A percentile compares a stretch with the other conserved stretches of the same genome.
These are phyloP conservation scores for Rutstroemia sp. DNA, from an alignment of 2,329 filamentous ascomycete genomes.

Conservation along the genomic window DNA sequence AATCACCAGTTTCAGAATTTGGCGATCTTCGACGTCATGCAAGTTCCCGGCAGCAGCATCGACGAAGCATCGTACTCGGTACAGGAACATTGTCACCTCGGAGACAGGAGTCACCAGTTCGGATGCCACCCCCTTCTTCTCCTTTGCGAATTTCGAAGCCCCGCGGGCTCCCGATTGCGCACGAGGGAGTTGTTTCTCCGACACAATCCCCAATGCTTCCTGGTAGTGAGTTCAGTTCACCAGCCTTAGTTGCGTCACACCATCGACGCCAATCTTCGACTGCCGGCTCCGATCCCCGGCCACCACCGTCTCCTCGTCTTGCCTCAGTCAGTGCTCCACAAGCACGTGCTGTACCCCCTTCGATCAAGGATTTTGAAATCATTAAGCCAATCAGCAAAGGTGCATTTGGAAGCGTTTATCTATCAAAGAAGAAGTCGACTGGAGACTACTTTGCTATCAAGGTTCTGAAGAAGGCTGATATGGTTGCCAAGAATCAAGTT, in stretches of 20 bases:
- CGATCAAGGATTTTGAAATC: slow-evolving; percentile 98
- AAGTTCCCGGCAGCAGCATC: slow-evolving; percentile 75
- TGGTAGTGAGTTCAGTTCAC: slow-evolving; percentile 73
- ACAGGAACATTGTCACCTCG: slow-evolving; percentile 72
- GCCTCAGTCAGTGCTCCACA: slow-evolving; percentile 71
- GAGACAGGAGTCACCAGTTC: slow-evolving; percentile 82
- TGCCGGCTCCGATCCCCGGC: slow-evolving; percentile 61
- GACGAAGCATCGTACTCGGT: slow-evolving; percentile 71
- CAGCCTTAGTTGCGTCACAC: slow-evolving; percentile 56
- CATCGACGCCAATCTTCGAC: slow-evolving; percentile 90
- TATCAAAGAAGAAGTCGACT: slow-evolving; percentile 97
- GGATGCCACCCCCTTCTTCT: slow-evolving; percentile 68
- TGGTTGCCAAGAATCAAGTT: slow-evolving; percentile 99
- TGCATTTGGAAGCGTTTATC: slow-evolving; percentile 93
- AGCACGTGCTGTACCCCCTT: slow-evolving; percentile 81
- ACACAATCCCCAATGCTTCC: slow-evolving; percentile 84
- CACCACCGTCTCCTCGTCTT: slow-evolving; percentile 76
- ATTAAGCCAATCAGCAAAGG: slow-evolving; percentile 99
- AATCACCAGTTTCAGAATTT: slow-evolving; percentile 86
- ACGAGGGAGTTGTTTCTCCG: slow-evolving; percentile 70
- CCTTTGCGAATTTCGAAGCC: slow-evolving; percentile 82
- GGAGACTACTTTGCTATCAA: slow-evolving; percentile 99
- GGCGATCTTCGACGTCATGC: slow-evolving; percentile 67
- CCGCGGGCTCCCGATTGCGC: slow-evolving; percentile 49
- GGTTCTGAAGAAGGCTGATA: slow-evolving; percentile 98